These are phyloP conservation scores for Phylloboletellus chloephorus DNA, from an alignment of 1,284 basidiomycete genomes.

Conservation along the genomic window DNA sequence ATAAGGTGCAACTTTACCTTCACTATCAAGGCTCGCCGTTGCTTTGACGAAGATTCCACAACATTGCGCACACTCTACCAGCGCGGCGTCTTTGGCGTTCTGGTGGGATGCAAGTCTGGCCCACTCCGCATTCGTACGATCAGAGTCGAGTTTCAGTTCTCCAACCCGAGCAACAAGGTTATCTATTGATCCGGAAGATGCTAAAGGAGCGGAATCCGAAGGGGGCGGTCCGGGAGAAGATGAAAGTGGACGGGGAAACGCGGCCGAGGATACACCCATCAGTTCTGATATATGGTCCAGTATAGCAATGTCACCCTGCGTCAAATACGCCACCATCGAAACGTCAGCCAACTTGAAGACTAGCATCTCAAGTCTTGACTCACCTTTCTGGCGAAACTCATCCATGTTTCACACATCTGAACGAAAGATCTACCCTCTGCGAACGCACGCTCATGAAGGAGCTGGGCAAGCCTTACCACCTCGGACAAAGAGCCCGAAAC, in stretches of 20 bases:
- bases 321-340: not conserved
- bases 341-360: not conserved
- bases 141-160: constrained; percentile 14
- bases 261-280: constrained; percentile 30
- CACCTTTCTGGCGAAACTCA: constrained; percentile 48
- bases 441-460: constrained; percentile 32
- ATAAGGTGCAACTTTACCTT: constrained; percentile 9
- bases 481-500: constrained; percentile 41
- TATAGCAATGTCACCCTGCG: constrained; percentile 45
- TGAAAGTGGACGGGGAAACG: constrained; percentile 4
- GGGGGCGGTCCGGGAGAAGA: not conserved
- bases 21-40: constrained; percentile 29
- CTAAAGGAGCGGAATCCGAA: not conserved
- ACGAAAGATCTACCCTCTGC: constrained; percentile 48
- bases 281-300: constrained; percentile 46
- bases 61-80: constrained; percentile 37
- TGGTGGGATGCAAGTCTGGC: not conserved
- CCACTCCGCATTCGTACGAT: constrained; percentile 5
- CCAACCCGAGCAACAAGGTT: constrained; percentile 15
- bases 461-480: constrained; percentile 39
- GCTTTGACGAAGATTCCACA: constrained; percentile 42
- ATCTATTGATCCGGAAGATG: constrained; percentile 16
- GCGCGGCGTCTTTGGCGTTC: constrained; percentile 13
- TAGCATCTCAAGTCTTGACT: constrained; percentile 2
- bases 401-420: constrained; percentile 62